Base-by-base conservation (phyloP, 2,329 filamentous ascomycete species). In the Chaetomiaceae sp. region DNA sequence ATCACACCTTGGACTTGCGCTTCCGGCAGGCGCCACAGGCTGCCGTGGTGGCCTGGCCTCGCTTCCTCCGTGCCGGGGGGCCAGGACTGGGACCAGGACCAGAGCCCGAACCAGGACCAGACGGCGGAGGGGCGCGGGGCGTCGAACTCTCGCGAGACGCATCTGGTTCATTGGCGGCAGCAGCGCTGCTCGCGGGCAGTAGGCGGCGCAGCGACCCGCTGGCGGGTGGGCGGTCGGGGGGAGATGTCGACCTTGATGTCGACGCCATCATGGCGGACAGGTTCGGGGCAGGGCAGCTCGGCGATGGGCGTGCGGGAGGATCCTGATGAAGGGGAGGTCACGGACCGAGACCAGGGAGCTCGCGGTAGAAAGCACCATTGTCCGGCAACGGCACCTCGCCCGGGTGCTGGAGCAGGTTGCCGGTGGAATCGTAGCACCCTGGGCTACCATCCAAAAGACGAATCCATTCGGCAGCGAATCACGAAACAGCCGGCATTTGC, bases 31-130 rank as follows among this genome's bases (percentile, higher is more conserved):
- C 20, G 6, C 29, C 61, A 44, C 55, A 68, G 3, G 66, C 66
- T 3, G 66, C 66, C 7, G 61, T 61, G 9, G 59, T 63, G 4
- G 62, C 57, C 44, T 61, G 56, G 11, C 54, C 54, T 43, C 55
- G 59, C 51, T 58, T 60, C 39, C 40, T 38, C 3, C 44, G 49
- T 20, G 52, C 20, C 6, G 51, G 45, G 19, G 33, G 34, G 17
- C 38, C 44, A 8, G 54, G 37, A 12, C 47, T 22, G 17, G 40
- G 17, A 44, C 12, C 14, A 15, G 42, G 36, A 17, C 27, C n/a
- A 15, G 37, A 6, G 38, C 38, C 33, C 1, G 39, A 22, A 31
- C 19, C n/a, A 2, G 55, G 46, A 23, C 40, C 31, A 29, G 47
- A 36, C 37, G 47, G 15, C 9, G 39, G 51, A 25, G 42, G 36